Evolutionary conservation across 2,329 filamentous ascomycete genomes (phyloP).

Genomic region (Hypoxylon sp.): DNA sequence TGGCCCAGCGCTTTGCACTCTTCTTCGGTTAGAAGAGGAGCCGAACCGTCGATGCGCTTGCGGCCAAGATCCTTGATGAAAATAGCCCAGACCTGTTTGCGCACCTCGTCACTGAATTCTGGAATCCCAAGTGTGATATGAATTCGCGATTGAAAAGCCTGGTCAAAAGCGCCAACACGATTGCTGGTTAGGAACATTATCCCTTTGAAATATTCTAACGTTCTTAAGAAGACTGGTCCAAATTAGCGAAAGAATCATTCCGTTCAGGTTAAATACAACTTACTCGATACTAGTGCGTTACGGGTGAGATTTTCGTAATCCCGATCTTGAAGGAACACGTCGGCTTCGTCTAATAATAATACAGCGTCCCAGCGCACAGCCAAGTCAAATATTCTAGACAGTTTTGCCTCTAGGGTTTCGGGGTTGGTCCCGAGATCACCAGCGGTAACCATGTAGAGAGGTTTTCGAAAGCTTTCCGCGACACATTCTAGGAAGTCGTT

Average conservation of each 20-base stretch:
- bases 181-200: constrained; percentile 15
- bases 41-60: background rate
- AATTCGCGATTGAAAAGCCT: constrained; percentile 9
- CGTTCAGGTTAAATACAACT: background rate
- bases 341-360: constrained; percentile 2
- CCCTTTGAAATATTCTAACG: constrained; percentile 9
- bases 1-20: constrained; percentile 6
- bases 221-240: constrained; percentile 5
- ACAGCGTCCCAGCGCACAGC: constrained; percentile 3
- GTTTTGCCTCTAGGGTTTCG: constrained; percentile 6
- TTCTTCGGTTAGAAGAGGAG: constrained; percentile 8
- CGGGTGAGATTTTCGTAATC: constrained; percentile 9
- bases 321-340: constrained; percentile 6
- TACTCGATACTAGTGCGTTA: constrained; percentile 9
- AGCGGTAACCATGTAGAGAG: constrained; percentile 3
- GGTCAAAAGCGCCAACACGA: constrained; percentile 6
- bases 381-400: constrained; percentile 9
- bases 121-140: constrained; percentile 4
- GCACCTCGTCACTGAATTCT: constrained; percentile 6
- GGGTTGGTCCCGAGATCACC: constrained; percentile 2
- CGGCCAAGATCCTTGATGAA: constrained; percentile 13
- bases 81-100: constrained; percentile 11
- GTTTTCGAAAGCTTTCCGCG: constrained; percentile 3
- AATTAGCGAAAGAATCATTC: background rate
- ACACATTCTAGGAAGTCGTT: background rate